Evolutionary conservation across 345 rosid species (phyloP).

Genomic region (Pelargonium nanum): DNA sequence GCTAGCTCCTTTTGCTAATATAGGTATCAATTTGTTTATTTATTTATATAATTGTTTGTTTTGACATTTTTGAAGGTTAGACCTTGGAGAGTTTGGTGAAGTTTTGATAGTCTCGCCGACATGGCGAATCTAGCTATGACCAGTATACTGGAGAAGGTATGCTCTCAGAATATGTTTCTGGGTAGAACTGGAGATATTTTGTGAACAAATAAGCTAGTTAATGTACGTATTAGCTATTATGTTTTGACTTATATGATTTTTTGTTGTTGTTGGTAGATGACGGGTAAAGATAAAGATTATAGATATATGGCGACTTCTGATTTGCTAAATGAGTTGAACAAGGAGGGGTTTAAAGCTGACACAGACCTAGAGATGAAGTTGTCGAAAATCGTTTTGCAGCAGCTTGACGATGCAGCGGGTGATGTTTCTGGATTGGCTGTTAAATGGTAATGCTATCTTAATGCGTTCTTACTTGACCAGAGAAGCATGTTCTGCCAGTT

Average conservation of each 20-base stretch:
- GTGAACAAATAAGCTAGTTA: background rate
- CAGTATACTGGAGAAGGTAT: constrained; percentile 85
- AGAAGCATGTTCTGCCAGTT: no score
- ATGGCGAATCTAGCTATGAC: constrained; percentile 90
- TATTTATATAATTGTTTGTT: no score
- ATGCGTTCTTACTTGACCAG: no score
- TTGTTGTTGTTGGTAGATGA: constrained; percentile 48
- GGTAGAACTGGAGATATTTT: no score
- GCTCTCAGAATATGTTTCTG: background rate
- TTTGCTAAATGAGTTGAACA: constrained; percentile 86
- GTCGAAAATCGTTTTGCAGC: constrained; percentile 69
- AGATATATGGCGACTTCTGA: constrained; percentile 99
- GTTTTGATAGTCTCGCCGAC: constrained; percentile 1
- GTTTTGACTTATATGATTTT: constrained; percentile 1
- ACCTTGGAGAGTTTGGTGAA: background rate
- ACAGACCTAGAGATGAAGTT: constrained; percentile 73
- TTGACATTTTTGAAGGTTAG: no score
- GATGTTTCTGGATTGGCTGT: constrained; percentile 99
- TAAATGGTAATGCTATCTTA: constrained; percentile 52
- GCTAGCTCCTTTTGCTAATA: no score
- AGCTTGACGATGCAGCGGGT: constrained; percentile 95
- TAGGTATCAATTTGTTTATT: background rate
- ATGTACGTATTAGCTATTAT: background rate
- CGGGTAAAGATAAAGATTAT: constrained; percentile 97
- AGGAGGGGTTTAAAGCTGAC: constrained; percentile 76